These are phyloP conservation scores for Aureobasidium sp. DNA, from an alignment of 2,329 filamentous ascomycete genomes.

Conservation along the genomic window DNA sequence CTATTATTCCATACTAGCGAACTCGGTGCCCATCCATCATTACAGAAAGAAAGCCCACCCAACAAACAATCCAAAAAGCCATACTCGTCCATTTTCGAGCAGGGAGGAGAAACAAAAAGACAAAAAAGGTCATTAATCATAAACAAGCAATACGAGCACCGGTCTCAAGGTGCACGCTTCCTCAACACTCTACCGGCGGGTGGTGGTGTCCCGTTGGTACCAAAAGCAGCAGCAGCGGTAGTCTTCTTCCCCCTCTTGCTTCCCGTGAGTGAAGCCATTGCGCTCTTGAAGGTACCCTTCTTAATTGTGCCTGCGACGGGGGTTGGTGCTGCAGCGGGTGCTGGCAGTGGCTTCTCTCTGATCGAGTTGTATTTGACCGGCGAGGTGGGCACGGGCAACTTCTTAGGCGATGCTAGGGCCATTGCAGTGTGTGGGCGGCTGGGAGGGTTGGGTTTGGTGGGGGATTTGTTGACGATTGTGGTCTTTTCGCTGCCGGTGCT, in stretches of 20 bases:
- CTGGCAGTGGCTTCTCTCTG: constrained; percentile 24
- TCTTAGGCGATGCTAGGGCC: constrained; percentile 17
- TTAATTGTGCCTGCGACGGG: constrained; percentile 33
- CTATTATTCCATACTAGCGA: neutral
- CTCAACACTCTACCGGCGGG: constrained; percentile 22
- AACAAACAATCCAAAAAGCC: neutral
- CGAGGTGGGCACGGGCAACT: constrained; percentile 6
- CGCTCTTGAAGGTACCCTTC: constrained; percentile 46
- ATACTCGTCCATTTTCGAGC: neutral
- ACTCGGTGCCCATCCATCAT: neutral
- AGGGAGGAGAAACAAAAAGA: neutral
- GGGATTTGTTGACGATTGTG: constrained; percentile 50
- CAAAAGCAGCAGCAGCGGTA: constrained; percentile 39
- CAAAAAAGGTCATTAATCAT: neutral
- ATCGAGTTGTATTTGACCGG: constrained; percentile 5
- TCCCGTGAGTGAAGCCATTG: constrained; percentile 42
- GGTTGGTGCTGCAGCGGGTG: neutral
- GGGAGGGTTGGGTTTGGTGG: constrained; percentile 23
- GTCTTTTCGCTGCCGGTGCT: constrained; percentile 54
- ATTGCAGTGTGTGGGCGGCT: constrained; percentile 28
- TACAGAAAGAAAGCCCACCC: neutral
- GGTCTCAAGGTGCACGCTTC: constrained; percentile 19
- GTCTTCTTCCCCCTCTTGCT: constrained; percentile 30
- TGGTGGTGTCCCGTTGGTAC: constrained; percentile 25
- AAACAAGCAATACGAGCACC: neutral